Base-by-base conservation (phyloP, 1,284 basidiomycete genomes). In the Trametes polyzona region DNA sequence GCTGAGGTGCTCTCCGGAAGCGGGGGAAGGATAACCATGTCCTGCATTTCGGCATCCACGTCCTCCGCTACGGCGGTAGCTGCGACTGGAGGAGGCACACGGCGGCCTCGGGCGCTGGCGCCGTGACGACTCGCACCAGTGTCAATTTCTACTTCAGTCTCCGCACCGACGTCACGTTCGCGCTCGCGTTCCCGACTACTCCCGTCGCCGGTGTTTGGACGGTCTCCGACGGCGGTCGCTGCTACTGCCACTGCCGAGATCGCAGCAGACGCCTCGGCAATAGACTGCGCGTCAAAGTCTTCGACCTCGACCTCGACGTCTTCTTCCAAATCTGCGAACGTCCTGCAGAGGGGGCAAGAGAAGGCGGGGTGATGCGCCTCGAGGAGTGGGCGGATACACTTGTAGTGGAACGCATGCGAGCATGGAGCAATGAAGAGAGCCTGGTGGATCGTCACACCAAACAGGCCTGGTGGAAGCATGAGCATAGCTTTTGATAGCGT, bases 341-440 rank as follows among this genome's bases (percentile, higher is more conserved):
- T 93, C 41, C 92, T 80, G 73, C 96, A 99, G 8, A 99, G 84
- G 0, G 96, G 97, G 67, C 96, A 99, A 7, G 88, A 93, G 75
- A 99, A 99, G 3, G 93, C 92, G 0, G 96, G 94, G 67, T 96
- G 87, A 73, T 98, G 95, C 33, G 83, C 74, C 65, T 91, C 83
- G 40, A 99, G 82, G 16, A 98, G 79, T 0, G 95, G 96, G 0
- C 95, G 86, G 64, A 99, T 96, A 74, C 97, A 99, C 74, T 98
- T 98, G 84, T 93, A 98, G 76, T 98, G 96, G 79, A 97, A 98
- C 0, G 96, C 90, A 74, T 98, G 96, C 6, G 94, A 96, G 73
- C 94, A 96, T 0, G 94, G 94, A 29, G 96, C 95, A 70, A 99
- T 96, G 78, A 99, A 99, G 24, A 99, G 83, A 0, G 95, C 92